Conservation (phyloP, 164 flowering plant genomes). For the Dillenia turbinata region DNA sequence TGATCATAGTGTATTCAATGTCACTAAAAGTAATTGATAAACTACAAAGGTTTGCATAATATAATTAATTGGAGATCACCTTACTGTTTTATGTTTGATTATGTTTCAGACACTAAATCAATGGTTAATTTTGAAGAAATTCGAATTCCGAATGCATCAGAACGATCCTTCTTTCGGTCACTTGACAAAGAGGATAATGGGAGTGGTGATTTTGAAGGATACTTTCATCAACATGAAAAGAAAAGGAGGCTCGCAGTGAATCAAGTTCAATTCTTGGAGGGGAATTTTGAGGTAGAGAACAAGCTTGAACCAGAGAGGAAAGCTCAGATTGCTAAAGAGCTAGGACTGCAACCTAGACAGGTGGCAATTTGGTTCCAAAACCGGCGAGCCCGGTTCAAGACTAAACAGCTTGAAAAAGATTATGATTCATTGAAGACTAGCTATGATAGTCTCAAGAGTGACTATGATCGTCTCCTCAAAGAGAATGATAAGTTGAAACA, state of each 20-base stretch:
- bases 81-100: no score
- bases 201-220: conserved; percentile 65
- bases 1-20: no score
- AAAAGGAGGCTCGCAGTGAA: conserved; percentile 61
- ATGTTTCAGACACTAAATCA: conserved; percentile 50
- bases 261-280: conserved; percentile 70
- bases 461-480: conserved; percentile 45
- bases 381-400: conserved; percentile 49
- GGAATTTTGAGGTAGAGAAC: conserved; percentile 66
- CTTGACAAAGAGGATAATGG: conserved; percentile 48
- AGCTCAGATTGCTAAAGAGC: conserved; percentile 61
- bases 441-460: conserved; percentile 48
- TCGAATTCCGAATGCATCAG: conserved; percentile 22
- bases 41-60: no score
- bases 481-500: conserved; percentile 61
- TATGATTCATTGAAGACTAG: conserved; percentile 33
- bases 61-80: neutral
- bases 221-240: conserved; percentile 64
- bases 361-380: conserved; percentile 63
- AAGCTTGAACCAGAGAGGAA: conserved; percentile 90
- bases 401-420: conserved; percentile 48
- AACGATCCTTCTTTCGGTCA: conserved; percentile 35
- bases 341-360: conserved; percentile 75
- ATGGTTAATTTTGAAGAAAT: conserved; percentile 57
- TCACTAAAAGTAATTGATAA: no score